Evolutionary conservation across 306 rosid species (phyloP), one percentile per base, ranked within the genome.

Genomic region (Cicer pinnatifidum): DNA sequence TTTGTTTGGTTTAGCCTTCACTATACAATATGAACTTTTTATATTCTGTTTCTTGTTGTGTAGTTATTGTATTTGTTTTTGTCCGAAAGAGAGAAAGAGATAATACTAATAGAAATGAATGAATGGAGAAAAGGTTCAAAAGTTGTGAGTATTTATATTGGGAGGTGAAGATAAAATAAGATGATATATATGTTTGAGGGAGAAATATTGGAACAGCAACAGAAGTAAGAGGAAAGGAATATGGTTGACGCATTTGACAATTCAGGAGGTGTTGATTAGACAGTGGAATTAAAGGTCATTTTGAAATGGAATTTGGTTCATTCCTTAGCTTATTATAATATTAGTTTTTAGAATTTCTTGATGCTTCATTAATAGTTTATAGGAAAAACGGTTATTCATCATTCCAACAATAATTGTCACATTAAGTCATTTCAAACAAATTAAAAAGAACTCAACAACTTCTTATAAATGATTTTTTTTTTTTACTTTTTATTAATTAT

Each of bases 241-340:
- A 83, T 75, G 76, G 88, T 88, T 88, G 91, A 91, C 96, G 84
- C 70, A 82, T 85, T 82, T 78, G 82, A 80, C 80, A 72, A 72
- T 79, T 92, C 80, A 19, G 74, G 74, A 73, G 40, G 72, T 11
- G 4, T 28, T 70, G 81, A 90, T 87, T 86, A 85, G 91, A 88
- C 88, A 77, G 57, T 64, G 72, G 85, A 85, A 68, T 80, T 77
- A 35, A 78, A 80, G 75, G 73, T 85, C 84, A 47, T 86, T 87
- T 86, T 78, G 51, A 66, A 72, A 66, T 76, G 80, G 58, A 84
- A 85, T 87, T 82, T 73, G 69, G 37, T 28, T 64, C 73, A 57
- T 60, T 80, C 83, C 43, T 66, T 60, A 41, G 43, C 9, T 59
- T 59, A 59, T 59, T 6, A 7, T 40, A 62, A 28, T 82, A 23